These are phyloP conservation scores for Schizosaccharomyces versatilis DNA, from an alignment of 1,139 yeast genomes.

Conservation along the genomic window DNA sequence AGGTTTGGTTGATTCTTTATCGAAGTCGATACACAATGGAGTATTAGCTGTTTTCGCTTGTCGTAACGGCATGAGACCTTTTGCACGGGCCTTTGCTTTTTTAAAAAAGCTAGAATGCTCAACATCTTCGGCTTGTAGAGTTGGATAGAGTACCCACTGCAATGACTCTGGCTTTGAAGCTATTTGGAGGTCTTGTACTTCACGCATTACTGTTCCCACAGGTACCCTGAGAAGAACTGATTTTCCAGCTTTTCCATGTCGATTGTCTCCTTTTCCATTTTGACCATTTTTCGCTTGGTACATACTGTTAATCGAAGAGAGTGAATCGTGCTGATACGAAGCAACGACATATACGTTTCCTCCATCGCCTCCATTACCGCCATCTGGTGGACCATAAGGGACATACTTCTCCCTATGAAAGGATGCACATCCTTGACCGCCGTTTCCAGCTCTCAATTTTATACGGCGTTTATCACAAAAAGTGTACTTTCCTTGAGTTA, in stretches of 20 bases:
- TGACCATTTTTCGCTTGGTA: conserved; percentile 55
- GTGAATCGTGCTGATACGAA: conserved; percentile 38
- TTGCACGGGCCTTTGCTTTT: too few species aligned
- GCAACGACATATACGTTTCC: conserved; percentile 73
- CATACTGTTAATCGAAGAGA: conserved; percentile 44
- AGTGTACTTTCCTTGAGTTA: too few species aligned
- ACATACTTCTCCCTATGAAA: conserved; percentile 70
- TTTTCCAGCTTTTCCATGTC: conserved; percentile 65
- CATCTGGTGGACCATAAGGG: conserved; percentile 84
- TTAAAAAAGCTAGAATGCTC: too few species aligned
- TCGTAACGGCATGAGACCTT: too few species aligned
- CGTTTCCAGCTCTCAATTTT: conserved; percentile 34
- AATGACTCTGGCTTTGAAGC: not conserved
- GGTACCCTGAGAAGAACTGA: conserved; percentile 72
- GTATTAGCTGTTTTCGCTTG: conserved; percentile 31
- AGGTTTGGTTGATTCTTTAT: conserved; percentile 38
- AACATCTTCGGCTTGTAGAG: too few species aligned
- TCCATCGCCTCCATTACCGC: conserved; percentile 94
- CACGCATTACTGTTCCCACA: conserved; percentile 39
- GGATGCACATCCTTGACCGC: conserved; percentile 75
- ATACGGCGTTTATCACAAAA: conserved; percentile 14
- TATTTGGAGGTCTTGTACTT: conserved; percentile 1
- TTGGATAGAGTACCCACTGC: too few species aligned
- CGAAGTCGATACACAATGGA: conserved; percentile 52
- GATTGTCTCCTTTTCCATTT: conserved; percentile 49